Evolutionary conservation across 306 rosid genomes (phyloP), one percentile per base, ranked within the genome.

Genomic region (Prinsepia uniflora): DNA sequence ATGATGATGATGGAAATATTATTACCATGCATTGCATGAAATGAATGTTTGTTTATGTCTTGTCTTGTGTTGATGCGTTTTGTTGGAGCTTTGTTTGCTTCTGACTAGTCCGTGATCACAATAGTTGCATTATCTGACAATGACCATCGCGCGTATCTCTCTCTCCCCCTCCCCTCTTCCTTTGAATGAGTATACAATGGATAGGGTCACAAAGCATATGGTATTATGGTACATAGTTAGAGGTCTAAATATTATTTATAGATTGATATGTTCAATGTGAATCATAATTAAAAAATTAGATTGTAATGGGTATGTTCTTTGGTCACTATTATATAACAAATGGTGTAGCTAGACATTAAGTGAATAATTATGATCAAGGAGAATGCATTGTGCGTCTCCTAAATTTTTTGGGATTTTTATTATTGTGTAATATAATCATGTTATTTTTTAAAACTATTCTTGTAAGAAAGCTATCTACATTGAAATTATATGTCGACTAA

Each of bases 91-190:
- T 73, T 72, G 79, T 79, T 79, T 65, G 56, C 43, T 77, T 76
- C 81, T 76, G 78, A 72, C 57, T 71, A 6, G 75, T 76, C 81
- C 72, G 63, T 62, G 77, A 30, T 83, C 86, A 79, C 70, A 66
- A 74, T 77, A 75, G 57, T 75, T 62, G 84, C 73, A 49, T 67
- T 63, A n/a, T 75, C 70, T 69, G 55, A 72, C 61, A 59, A 0
- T 62, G 54, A 71, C 61, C 56, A 46, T 65, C 6, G 8, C 19
- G 14, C 54, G 2, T 49, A 18, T 49, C 54, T 48, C 52, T 48
- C 53, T 48, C 54, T 48, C 54, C 14, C 54, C 14, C 54, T 48
- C 15, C 15, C 55, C 55, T 50, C 55, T 50, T 49, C 50, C 12
- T 12, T 65, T 22, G 41, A 45, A 65, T 65, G 69, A 65, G 65